Evolutionary conservation across 1,139 yeast genomes (phyloP).

Genomic region (Kluyveromyces sp.): DNA sequence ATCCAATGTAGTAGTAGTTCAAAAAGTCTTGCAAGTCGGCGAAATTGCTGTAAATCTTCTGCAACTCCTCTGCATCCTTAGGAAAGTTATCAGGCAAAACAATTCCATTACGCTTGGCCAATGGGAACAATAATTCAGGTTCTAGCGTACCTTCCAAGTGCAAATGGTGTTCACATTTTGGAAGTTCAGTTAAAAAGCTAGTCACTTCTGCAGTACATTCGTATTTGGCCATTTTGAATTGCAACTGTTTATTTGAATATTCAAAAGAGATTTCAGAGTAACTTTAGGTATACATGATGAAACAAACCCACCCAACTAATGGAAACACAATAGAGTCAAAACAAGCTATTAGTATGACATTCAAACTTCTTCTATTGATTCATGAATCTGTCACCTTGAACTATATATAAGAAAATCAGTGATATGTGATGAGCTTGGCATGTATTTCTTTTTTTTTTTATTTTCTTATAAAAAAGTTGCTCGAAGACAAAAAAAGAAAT

Average conservation of each 20-base stretch:
- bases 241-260: too few relatives aligned
- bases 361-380: too few relatives aligned
- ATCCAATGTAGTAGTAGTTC: conserved; percentile 71
- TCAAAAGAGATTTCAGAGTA: too few relatives aligned
- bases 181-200: conserved; percentile 53
- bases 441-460: too few relatives aligned
- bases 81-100: conserved; percentile 57
- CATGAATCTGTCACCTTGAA: neutral
- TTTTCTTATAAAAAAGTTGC: too few relatives aligned
- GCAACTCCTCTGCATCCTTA: conserved; percentile 42
- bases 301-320: too few relatives aligned
- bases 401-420: neutral
- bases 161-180: conserved; percentile 79
- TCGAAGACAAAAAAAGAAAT: too few relatives aligned
- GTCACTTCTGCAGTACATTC: conserved; percentile 7
- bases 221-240: conserved; percentile 2
- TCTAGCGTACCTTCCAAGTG: conserved; percentile 77
- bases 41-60: conserved; percentile 51
- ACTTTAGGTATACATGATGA: too few relatives aligned
- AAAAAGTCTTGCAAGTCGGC: conserved; percentile 67
- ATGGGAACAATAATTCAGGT: conserved; percentile 57
- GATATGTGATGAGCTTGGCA: too few relatives aligned
- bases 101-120: conserved; percentile 55
- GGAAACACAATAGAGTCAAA: too few relatives aligned
- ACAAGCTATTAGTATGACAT: too few relatives aligned